Conservation (phyloP, 1,139 yeast species). For the Pichia sp. region DNA sequence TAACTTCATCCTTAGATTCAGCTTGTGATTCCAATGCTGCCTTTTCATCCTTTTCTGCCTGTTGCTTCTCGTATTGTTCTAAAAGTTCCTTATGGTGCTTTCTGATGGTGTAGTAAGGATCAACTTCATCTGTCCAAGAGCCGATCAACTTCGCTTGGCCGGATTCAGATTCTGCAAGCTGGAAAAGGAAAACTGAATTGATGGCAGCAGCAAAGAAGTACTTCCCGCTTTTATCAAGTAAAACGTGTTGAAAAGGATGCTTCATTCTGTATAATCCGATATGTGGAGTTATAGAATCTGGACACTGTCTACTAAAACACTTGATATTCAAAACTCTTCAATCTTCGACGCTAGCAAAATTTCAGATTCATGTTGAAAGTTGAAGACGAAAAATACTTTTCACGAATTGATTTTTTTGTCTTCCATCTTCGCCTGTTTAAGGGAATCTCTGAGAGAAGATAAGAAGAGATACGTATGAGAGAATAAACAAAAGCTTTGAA, state of each 20-base stretch:
- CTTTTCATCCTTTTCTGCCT: conserved; percentile 29
- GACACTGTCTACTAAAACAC: no score
- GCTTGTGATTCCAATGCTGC: conserved; percentile 15
- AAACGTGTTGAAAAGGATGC: conserved; percentile 61
- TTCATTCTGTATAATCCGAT: no score
- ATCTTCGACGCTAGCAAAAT: no score
- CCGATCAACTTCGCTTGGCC: conserved; percentile 25
- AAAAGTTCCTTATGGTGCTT: conserved; percentile 34
- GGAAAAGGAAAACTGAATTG: conserved; percentile 48
- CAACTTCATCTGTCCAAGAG: conserved; percentile 53
- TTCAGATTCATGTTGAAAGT: no score
- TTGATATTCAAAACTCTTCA: no score
- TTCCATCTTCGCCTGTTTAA: no score
- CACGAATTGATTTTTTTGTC: no score
- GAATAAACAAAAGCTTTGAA: no score
- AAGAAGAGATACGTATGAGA: no score
- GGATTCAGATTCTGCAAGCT: conserved; percentile 17
- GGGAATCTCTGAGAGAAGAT: no score
- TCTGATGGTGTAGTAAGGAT: conserved; percentile 34
- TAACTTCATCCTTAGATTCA: conserved; percentile 30
- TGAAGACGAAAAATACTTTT: no score
- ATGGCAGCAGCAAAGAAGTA: conserved; percentile 50
- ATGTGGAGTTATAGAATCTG: no score
- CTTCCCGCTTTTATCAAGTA: conserved; percentile 36
- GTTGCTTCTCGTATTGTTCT: conserved; percentile 27